Conservation (phyloP, 164 flowering plant genomes). For the Magnolia sinica region DNA sequence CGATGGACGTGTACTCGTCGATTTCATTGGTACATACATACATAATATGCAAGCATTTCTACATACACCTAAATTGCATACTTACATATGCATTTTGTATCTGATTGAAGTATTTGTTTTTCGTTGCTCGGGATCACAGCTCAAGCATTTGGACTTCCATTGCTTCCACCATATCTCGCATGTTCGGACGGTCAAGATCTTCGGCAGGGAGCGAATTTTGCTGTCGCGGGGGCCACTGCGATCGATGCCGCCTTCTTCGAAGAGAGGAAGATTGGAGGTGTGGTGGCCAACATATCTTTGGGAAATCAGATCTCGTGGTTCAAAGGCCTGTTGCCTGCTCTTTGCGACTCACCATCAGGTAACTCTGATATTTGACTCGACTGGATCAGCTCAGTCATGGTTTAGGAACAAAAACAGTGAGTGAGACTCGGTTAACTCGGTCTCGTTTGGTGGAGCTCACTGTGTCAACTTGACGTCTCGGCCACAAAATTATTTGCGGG, state of each 20-base stretch:
- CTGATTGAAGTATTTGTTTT: background rate
- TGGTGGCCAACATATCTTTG: constrained; percentile 15
- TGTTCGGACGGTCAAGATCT: constrained; percentile 10
- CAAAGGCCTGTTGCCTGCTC: constrained; percentile 12
- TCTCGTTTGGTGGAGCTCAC: no score
- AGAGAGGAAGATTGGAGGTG: background rate
- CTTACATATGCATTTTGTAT: background rate
- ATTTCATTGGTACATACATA: constrained; percentile 23
- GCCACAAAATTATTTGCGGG: no score
- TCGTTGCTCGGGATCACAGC: background rate
- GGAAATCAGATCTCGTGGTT: constrained; percentile 34
- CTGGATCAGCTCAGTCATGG: background rate
- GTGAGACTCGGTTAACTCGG: no score
- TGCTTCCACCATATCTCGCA: constrained; percentile 40
- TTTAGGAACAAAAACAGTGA: no score
- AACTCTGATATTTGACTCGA: background rate
- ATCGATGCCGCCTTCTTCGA: constrained; percentile 23
- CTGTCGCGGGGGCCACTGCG: constrained; percentile 58
- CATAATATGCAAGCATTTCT: background rate
- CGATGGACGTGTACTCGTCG: constrained; percentile 61
- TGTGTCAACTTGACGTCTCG: no score
- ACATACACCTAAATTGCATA: background rate
- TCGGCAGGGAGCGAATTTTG: constrained; percentile 51
- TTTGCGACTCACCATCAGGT: background rate
- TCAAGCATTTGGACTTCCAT: constrained; percentile 33